These are phyloP conservation scores for Hymenoscyphus occultus DNA, from an alignment of 2,329 filamentous ascomycete species.

Conservation along the genomic window DNA sequence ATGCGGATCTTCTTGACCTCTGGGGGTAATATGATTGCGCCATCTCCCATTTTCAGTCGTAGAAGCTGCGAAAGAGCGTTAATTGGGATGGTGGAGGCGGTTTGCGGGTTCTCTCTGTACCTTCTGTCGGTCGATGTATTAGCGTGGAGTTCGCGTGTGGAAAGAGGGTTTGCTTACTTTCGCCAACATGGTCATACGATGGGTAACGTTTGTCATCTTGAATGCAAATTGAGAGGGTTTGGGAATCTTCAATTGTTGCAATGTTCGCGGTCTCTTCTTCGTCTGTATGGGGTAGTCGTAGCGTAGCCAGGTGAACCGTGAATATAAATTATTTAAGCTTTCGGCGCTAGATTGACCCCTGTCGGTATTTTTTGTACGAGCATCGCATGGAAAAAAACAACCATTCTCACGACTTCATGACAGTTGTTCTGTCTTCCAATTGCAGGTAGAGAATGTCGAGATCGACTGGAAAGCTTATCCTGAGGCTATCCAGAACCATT, in stretches of 20 bases:
- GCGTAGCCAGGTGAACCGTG: not conserved
- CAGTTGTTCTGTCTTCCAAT: not conserved
- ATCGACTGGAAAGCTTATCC: conserved; percentile 17
- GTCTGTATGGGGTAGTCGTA: not conserved
- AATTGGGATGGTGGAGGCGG: conserved; percentile 20
- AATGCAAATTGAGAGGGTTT: conserved; percentile 14
- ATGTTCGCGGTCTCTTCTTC: not conserved
- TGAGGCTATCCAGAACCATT: conserved; percentile 19
- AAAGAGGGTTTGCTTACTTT: conserved; percentile 53
- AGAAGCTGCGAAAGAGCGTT: conserved; percentile 56
- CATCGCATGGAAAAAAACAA: not conserved
- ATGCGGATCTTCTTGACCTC: conserved; percentile 73
- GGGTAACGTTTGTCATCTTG: conserved; percentile 55
- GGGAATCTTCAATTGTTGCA: not conserved
- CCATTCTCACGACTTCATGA: not conserved
- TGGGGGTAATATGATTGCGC: conserved; percentile 75
- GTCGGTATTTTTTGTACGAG: conserved; percentile 24
- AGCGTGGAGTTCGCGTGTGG: conserved; percentile 21
- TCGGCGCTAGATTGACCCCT: conserved; percentile 27
- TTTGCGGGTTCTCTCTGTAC: conserved; percentile 36
- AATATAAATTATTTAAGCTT: conserved; percentile 31
- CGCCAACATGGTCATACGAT: conserved; percentile 72
- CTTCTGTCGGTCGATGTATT: conserved; percentile 38
- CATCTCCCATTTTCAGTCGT: conserved; percentile 73
- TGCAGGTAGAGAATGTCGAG: conserved; percentile 19